phyloP scores from a whole-genome alignment of 2,329 filamentous ascomycete species.

The Cladophialophora exuberans region DNA sequence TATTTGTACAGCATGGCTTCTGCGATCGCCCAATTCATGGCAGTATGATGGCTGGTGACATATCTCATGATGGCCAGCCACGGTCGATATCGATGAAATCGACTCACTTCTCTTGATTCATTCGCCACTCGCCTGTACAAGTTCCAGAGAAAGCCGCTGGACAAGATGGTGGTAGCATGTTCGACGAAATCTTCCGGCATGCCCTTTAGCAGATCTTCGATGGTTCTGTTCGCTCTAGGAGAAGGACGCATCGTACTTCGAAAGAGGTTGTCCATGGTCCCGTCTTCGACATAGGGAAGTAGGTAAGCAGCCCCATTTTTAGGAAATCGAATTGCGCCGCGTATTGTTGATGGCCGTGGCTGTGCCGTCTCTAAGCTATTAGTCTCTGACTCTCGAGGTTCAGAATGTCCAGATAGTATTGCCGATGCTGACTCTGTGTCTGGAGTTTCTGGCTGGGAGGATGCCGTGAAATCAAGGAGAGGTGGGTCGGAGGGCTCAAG shows the following conservation, averaged over 20 bases:
- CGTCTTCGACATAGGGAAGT: conserved; percentile 5
- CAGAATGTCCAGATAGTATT: background rate
- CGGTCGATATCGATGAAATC: background rate
- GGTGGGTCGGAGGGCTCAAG: no score
- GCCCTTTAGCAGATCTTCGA: background rate
- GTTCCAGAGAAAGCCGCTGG: background rate
- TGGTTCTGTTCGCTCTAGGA: background rate
- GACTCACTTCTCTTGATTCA: conserved; percentile 8
- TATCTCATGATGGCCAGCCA: conserved; percentile 16
- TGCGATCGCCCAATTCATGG: conserved; percentile 10
- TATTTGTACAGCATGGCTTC: conserved; percentile 13
- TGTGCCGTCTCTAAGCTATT: no score
- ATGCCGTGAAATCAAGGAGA: no score
- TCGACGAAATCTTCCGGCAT: conserved; percentile 5
- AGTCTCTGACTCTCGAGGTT: background rate
- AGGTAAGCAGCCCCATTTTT: background rate
- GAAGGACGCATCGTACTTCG: background rate
- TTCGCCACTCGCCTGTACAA: no score
- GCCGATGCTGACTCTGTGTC: no score
- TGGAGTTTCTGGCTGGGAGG: no score
- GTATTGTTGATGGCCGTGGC: background rate
- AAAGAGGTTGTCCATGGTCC: conserved; percentile 6
- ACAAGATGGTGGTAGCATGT: background rate
- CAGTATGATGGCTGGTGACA: background rate
- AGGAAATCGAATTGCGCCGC: background rate